Evolutionary conservation across 345 rosid species (phyloP), one percentile per base, ranked within the genome.

Genomic region (Ricinus communis): DNA sequence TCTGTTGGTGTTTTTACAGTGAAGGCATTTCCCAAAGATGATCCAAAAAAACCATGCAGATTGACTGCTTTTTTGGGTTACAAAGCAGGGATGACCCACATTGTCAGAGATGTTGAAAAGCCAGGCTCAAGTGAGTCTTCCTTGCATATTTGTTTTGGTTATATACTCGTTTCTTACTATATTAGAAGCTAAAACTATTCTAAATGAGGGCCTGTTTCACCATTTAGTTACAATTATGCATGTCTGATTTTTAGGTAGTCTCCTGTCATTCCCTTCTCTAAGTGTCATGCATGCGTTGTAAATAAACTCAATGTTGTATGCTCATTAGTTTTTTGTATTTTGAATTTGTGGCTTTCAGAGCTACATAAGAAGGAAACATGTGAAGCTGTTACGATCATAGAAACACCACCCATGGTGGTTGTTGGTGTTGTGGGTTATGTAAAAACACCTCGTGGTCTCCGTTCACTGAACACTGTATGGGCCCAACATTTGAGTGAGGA

Each of bases 1-100:
- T 36, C 62, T 56, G 16, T 55, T 53, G 13, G 30, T 38, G 59
- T 45, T 14, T 57, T 65, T 78, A 57, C 85, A 91, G 95, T 86
- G 90, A 87, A 87, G 87, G 91, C 97, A 0, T 91, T 91, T 60
- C 93, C 95, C 36, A 91, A 82, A 78, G 97, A 87, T 86, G 95
- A 89, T 65, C 84, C 82, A 28, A 70, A 59, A 71, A 89, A 91
- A 76, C 86, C 91, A 11, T 85, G 88, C 85, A 86, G 57, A 74
- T 79, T 91, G 43, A 91, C 93, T 22, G 91, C 95, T 31, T 89
- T 91, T 80, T 15, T 91, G 77, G 95, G 93, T 54, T 91, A 91
- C 82, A 89, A 91, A 77, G 95, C 92, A 69, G 90, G 97, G 13
- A 91, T 89, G 97, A 89, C 97, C 36, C 95, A 91, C 77, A 89